phyloP scores from a whole-genome alignment of 768 basidiomycete genomes.

The Fistulinella prunicolor region DNA sequence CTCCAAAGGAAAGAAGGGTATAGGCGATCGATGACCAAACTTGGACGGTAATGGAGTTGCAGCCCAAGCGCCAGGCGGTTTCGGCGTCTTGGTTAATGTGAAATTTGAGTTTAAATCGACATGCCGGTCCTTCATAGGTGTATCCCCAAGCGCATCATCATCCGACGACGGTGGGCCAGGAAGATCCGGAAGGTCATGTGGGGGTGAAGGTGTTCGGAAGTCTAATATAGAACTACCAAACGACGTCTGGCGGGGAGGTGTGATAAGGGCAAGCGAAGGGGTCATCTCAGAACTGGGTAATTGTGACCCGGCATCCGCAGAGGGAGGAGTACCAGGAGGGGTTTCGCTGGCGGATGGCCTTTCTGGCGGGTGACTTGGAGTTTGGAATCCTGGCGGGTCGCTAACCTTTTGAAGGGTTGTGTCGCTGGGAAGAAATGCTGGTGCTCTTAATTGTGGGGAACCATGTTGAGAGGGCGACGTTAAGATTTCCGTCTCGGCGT shows the following conservation, averaged over 20 bases:
- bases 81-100: constrained; percentile 43
- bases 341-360: constrained; percentile 18
- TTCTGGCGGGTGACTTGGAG: background rate
- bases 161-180: constrained; percentile 59
- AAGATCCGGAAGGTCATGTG: constrained; percentile 59
- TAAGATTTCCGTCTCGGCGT: constrained; percentile 29
- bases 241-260: constrained; percentile 47
- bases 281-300: constrained; percentile 5
- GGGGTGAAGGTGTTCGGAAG: constrained; percentile 63
- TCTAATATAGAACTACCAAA: constrained; percentile 43
- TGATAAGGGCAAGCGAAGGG: constrained; percentile 33
- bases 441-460: constrained; percentile 15
- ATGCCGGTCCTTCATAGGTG: constrained; percentile 20
- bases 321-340: constrained; percentile 26
- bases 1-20: constrained; percentile 18
- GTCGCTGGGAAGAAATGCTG: constrained; percentile 10
- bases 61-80: constrained; percentile 46
- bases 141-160: constrained; percentile 39
- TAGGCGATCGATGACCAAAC: constrained; percentile 11
- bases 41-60: constrained; percentile 36
- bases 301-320: background rate
- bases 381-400: constrained; percentile 15
- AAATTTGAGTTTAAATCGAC: constrained; percentile 20
- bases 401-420: constrained; percentile 14
- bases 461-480: constrained; percentile 19